Evolutionary conservation across 768 basidiomycete genomes (phyloP), one percentile per base, ranked within the genome.

Genomic region (Termitomyces sp.): DNA sequence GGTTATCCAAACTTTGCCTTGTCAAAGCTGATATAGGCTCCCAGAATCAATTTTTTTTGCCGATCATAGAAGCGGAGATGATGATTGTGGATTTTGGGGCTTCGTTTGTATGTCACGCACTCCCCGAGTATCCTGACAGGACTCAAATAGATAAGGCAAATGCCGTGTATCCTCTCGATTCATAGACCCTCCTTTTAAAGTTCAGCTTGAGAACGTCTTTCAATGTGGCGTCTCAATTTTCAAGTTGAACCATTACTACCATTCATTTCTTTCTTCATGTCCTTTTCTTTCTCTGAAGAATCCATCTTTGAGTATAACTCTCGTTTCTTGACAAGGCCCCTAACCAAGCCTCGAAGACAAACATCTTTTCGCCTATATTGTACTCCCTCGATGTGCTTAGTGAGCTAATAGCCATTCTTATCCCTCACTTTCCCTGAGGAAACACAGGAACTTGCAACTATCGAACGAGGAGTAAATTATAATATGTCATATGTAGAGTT

Each of bases 231-330:
- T 26, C 50, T 42, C 46, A 26, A 32, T 28, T 54, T 30, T 51
- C 17, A 38, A 45, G 22, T 41, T 41, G 40, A 45, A 59, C 28
- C 26, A 47, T 45, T 42, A 34, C 51, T 37, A 35, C 45, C 44
- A 37, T 21, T 52, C 37, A n/a, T 49, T 53, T 22, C 55, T 45
- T 19, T 34, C 22, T 41, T 22, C 48, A 49, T 55, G 54, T 28
- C 46, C 28, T 49, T 59, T 43, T 56, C 58, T 38, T 52, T 59
- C 22, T 24, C 41, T 5, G 49, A 58, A 32, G 42, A 51, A 14
- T 44, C 50, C 1, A 21, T 55, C 28, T 41, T 22, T 8, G 41
- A 56, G 8, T 35, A 38, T 24, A 38, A 12, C 24, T 37, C 22
- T 26, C 48, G 34, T 49, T 38, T 49, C 35, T 49, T 35, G 2